These are phyloP conservation scores for Anisogramma anomala DNA, from an alignment of 2,329 filamentous ascomycete genomes.

Conservation along the genomic window DNA sequence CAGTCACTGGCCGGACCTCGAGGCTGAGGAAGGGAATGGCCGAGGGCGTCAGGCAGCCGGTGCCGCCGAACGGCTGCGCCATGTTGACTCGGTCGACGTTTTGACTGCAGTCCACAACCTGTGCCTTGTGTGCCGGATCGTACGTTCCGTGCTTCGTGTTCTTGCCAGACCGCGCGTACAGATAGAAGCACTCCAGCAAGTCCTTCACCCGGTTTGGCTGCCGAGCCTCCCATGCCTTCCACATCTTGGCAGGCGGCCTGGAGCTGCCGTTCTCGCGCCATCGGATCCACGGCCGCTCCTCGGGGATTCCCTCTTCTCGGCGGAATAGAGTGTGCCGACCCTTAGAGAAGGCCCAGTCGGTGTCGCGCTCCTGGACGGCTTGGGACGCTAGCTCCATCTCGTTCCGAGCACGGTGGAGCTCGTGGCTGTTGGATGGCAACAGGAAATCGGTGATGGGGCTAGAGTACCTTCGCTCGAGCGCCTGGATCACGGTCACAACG, in stretches of 20 bases:
- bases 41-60: slow-evolving; percentile 56
- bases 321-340: slow-evolving; percentile 41
- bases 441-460: slow-evolving; percentile 52
- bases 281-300: slow-evolving; percentile 21
- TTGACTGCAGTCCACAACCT: slow-evolving; percentile 55
- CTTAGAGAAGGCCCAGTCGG: slow-evolving; percentile 45
- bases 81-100: slow-evolving; percentile 50
- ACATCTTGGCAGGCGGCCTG: slow-evolving; percentile 17
- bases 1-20: slow-evolving; percentile 47
- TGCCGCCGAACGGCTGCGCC: slow-evolving; percentile 39
- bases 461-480: slow-evolving; percentile 46
- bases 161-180: not conserved
- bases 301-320: slow-evolving; percentile 36
- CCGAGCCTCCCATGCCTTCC: slow-evolving; percentile 35
- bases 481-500: slow-evolving; percentile 35
- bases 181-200: slow-evolving; percentile 49
- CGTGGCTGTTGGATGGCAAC: slow-evolving; percentile 40
- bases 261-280: slow-evolving; percentile 6
- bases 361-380: slow-evolving; percentile 21
- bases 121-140: slow-evolving; percentile 37
- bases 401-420: slow-evolving; percentile 39
- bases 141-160: slow-evolving; percentile 21
- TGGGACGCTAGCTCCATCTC: slow-evolving; percentile 29
- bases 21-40: slow-evolving; percentile 51
- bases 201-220: slow-evolving; percentile 53